Evolutionary conservation across 148 eudicot species (phyloP), one percentile per base, ranked within the genome.

Genomic region (Selenicereus undatus): DNA sequence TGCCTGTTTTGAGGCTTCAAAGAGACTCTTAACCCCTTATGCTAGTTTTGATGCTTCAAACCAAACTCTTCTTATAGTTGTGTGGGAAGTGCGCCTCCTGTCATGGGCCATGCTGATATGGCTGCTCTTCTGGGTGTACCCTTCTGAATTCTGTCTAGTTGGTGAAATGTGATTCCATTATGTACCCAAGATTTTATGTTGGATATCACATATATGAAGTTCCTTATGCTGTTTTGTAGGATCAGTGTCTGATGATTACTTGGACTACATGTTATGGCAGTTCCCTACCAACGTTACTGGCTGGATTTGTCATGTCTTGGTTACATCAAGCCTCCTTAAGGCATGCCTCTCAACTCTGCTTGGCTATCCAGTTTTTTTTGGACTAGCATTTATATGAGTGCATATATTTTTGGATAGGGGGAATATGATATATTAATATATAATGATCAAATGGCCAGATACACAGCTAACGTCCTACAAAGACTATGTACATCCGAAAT

Each of bases 211-310:
- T 43, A 8, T 60, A 21, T 69, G 75, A 78, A 70, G 54, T 56
- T 74, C 42, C 30, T 71, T 54, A 35, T 83, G 43, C 69, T 81
- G 35, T 76, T 30, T 21, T 89, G 90, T 92, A 96, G 99, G 87
- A 74, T 89, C 98, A 27, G 97, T 96, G 81, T 96, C 99, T 42
- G 98, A 94, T 85, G 99, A 96, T 89, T 96, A 96, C 89, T 89
- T 96, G 95, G 92, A 89, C 30, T 96, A 96, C 87, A 91, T 96
- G 89, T 81, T 96, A 85, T 91, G 94, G 86, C 99, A 96, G 79
- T 90, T 96, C 80, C 99, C 99, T 71, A 96, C 99, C 73, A 94
- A 96, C 82, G 88, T 96, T 74, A 96, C 99, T 77, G 99, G 90
- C 77, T 96, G 99, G 99, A 91, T 96, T 54, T 96, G 99, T 82